These are phyloP conservation scores for Yamadazyma dendronema DNA, from an alignment of 1,139 yeast species.

Conservation along the genomic window DNA sequence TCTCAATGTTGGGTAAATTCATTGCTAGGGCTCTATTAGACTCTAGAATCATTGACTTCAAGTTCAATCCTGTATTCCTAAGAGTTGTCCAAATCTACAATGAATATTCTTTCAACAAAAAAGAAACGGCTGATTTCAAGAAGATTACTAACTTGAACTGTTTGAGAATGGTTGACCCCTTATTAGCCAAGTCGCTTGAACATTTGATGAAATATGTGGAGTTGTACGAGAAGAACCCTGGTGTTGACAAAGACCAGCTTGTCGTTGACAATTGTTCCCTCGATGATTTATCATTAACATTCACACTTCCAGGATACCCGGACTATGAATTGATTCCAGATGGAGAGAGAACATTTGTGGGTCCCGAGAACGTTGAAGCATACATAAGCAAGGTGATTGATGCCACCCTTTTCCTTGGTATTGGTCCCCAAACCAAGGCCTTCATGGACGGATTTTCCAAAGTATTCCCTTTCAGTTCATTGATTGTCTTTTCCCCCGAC, in stretches of 20 bases:
- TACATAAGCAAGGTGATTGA: constrained; percentile 64
- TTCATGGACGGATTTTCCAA: constrained; percentile 81
- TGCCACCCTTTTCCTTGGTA: constrained; percentile 62
- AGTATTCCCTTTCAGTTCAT: constrained; percentile 77
- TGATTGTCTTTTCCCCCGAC: constrained; percentile 67
- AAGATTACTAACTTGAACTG: constrained; percentile 37
- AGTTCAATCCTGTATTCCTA: constrained; percentile 72
- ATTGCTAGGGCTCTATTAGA: constrained; percentile 86
- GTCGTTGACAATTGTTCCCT: constrained; percentile 42
- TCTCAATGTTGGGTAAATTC: constrained; percentile 73
- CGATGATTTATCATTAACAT: constrained; percentile 58
- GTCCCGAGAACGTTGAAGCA: constrained; percentile 50
- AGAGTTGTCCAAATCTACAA: constrained; percentile 38
- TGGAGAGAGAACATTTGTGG: constrained; percentile 55
- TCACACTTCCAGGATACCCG: constrained; percentile 77
- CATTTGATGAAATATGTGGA: constrained; percentile 48
- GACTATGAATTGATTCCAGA: constrained; percentile 53
- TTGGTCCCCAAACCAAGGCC: constrained; percentile 60
- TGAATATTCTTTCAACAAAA: constrained; percentile 10
- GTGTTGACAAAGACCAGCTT: constrained; percentile 21
- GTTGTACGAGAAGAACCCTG: constrained; percentile 18
- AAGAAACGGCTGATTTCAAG: constrained; percentile 21
- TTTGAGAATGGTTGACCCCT: constrained; percentile 56
- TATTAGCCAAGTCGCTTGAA: constrained; percentile 58
- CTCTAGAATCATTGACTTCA: constrained; percentile 80